Percentiles rank a stretch among this genome's conserved stretches.
phyloP scores from a whole-genome alignment of 2,329 filamentous ascomycete species.

The Pseudocercospora crystallina region DNA sequence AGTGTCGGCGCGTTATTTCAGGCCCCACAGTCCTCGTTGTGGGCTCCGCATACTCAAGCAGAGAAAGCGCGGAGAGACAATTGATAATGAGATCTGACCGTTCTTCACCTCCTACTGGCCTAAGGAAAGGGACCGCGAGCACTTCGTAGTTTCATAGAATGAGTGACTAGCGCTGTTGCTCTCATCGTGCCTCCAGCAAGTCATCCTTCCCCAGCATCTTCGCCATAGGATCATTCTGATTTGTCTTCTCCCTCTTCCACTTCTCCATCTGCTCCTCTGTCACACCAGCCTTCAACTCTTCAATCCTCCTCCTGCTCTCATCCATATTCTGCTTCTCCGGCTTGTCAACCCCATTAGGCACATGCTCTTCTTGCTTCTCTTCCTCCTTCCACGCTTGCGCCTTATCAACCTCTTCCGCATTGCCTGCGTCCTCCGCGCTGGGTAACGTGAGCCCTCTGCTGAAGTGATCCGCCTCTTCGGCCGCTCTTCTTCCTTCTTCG shows the following conservation, averaged over 20 bases:
- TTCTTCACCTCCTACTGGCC: no score
- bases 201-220: slow-evolving; percentile 74
- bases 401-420: slow-evolving; percentile 37
- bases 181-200: slow-evolving; percentile 43
- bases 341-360: slow-evolving; percentile 44
- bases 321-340: slow-evolving; percentile 44
- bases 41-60: no score
- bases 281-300: slow-evolving; percentile 75
- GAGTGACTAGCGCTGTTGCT: background rate
- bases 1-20: no score
- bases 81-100: no score
- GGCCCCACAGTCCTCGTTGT: no score
- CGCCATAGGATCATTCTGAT: slow-evolving; percentile 83
- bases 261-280: slow-evolving; percentile 83
- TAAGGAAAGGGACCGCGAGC: no score
- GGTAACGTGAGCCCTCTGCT: slow-evolving; percentile 48
- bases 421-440: slow-evolving; percentile 24
- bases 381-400: slow-evolving; percentile 46
- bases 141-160: slow-evolving; percentile 10
- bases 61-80: no score
- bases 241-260: slow-evolving; percentile 73
- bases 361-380: slow-evolving; percentile 40
- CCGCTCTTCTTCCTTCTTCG: slow-evolving; percentile 78
- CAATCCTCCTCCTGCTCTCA: slow-evolving; percentile 67
- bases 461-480: slow-evolving; percentile 70